Evolutionary conservation across 306 rosid species (phyloP).

Genomic region (Adenanthera pavonina): DNA sequence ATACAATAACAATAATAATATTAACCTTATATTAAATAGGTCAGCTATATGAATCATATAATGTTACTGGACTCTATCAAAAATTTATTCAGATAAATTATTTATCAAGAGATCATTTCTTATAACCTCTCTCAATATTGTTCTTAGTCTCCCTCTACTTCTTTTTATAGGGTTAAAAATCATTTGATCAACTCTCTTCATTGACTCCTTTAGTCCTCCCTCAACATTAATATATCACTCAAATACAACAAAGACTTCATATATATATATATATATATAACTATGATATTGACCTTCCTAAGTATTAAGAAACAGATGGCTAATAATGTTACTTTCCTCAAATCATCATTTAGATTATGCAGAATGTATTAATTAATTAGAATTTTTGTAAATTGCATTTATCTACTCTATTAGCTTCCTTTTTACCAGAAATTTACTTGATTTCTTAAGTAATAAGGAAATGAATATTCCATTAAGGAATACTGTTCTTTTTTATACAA

Average conservation of each 20-base stretch:
- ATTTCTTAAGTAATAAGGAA: neutral
- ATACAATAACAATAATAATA: no score
- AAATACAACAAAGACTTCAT: neutral
- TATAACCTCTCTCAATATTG: no score
- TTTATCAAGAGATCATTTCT: no score
- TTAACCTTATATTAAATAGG: no score
- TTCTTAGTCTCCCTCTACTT: no score
- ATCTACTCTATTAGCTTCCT: neutral
- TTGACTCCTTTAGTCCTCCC: neutral
- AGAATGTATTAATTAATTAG: neutral
- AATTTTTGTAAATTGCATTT: neutral
- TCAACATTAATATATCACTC: slow-evolving; percentile 1
- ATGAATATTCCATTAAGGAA: neutral
- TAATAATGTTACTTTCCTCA: neutral
- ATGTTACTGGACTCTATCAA: no score
- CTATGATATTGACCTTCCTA: neutral
- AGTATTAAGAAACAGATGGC: neutral
- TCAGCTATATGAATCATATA: no score
- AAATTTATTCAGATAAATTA: no score
- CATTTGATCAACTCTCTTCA: no score
- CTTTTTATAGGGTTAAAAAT: no score
- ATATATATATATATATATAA: neutral
- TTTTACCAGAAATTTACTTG: neutral
- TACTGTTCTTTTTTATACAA: neutral
- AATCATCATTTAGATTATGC: neutral